Conservation (phyloP, 805 yeast species). For the Ogataea kodamae region DNA sequence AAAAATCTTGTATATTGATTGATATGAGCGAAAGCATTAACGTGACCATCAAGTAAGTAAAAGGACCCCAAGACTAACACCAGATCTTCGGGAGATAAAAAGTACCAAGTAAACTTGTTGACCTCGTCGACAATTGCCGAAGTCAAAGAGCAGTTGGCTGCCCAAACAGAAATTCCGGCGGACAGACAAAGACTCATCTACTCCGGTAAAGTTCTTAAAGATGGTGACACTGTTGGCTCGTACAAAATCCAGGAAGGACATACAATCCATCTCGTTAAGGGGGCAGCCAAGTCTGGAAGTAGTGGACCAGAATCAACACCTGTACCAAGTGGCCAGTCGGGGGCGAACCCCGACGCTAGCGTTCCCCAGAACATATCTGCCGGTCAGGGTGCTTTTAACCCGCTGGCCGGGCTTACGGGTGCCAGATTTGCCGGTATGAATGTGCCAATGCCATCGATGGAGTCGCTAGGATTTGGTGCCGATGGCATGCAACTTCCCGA, state of each 20-base stretch:
- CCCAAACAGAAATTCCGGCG: conserved; percentile 61
- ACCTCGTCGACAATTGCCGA: conserved; percentile 56
- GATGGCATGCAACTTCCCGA: conserved; percentile 85
- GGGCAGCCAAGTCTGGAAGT: conserved; percentile 45
- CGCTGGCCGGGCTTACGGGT: conserved; percentile 87
- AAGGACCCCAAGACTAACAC: conserved; percentile 4
- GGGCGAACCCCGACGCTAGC: conserved; percentile 23
- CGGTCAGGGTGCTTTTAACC: conserved; percentile 86
- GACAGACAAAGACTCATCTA: conserved; percentile 86
- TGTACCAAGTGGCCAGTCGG: conserved; percentile 25
- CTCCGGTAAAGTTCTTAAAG: conserved; percentile 91
- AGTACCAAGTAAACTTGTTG: conserved; percentile 61
- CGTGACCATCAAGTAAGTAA: conserved; percentile 31
- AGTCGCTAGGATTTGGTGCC: conserved; percentile 64
- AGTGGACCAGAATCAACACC: conserved; percentile 18
- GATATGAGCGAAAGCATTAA: conserved; percentile 21
- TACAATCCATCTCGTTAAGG: conserved; percentile 84
- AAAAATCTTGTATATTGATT: conserved; percentile 8
- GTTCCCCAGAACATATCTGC: conserved; percentile 82
- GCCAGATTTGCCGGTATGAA: conserved; percentile 91
- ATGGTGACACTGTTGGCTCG: conserved; percentile 63
- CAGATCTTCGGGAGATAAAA: conserved; percentile 67
- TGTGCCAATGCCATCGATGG: conserved; percentile 79
- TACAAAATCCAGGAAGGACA: conserved; percentile 86
- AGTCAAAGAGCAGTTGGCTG: conserved; percentile 63